Evolutionary conservation across 2,329 filamentous ascomycete genomes (phyloP), one percentile per base, ranked within the genome.

Genomic region (Arthrobotrys sphaeroides): DNA sequence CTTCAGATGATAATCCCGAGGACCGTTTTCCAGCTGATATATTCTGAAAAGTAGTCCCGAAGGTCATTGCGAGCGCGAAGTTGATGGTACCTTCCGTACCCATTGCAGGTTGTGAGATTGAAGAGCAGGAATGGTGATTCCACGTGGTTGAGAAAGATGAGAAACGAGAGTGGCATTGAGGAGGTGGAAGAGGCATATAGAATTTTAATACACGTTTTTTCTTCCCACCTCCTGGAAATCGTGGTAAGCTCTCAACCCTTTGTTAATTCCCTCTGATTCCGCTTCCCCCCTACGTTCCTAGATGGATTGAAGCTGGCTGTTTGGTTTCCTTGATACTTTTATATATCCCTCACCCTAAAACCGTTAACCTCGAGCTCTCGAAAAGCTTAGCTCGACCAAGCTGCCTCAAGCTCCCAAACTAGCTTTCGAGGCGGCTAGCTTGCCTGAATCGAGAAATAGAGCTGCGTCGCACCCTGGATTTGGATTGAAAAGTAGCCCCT

Each of bases 291-390:
- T 55, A 43, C 38, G 28, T n/a, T 16, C 1, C 20, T 1, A 9
- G 18, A 13, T 57, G n/a, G n/a, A n/a, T 40, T 47, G 20, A 31
- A 53, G 43, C 18, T 47, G 10, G 7, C 18, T 9, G 36, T 62
- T 16, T n/a, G 7, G 13, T 62, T 66, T 64, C 36, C 36, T 24
- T 33, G 57, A 67, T 62, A 55, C 59, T 59, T 69, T n/a, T n/a
- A n/a, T 69, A 75, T 75, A 75, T 75, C 64, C 72, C 72, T 75
- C 72, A 69, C 62, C 20, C 62, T 64, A 53, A 51, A 28, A 45
- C n/a, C n/a, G n/a, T n/a, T n/a, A n/a, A n/a, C 45, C 70, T 64
- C 47, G 31, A 51, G n/a, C 16, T 67, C 62, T 36, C 6, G 47
- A 60, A 51, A 28, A 40, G 61, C 61, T 66, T 53, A 55, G 61